Conservation (phyloP, 306 rosid species). For the Dalbergia oliveri region DNA sequence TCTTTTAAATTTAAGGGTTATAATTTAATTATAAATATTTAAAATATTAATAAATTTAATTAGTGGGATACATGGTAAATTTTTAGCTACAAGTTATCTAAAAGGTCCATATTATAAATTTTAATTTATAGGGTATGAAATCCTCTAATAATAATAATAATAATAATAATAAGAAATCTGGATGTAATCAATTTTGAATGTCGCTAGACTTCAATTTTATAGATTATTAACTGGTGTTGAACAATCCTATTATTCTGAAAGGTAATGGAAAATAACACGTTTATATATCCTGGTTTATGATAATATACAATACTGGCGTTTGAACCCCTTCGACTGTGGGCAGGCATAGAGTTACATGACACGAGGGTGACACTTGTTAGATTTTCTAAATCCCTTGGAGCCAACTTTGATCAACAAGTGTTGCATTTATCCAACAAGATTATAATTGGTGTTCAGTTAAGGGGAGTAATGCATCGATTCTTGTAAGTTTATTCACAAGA, state of each 20-base stretch:
- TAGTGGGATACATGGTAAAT: no score
- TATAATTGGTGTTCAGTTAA: not conserved
- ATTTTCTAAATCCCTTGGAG: not conserved
- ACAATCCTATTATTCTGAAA: no score
- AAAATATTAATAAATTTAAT: no score
- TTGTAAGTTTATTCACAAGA: no score
- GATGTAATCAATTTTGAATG: not conserved
- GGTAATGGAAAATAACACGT: not conserved
- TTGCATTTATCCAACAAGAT: not conserved
- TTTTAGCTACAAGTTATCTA: no score
- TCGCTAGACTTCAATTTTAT: not conserved
- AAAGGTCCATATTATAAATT: no score
- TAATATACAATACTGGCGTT: not conserved
- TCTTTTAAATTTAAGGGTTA: no score
- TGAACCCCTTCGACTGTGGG: not conserved
- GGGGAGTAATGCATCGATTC: not conserved
- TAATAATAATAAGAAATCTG: not conserved
- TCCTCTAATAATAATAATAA: no score
- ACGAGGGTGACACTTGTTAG: not conserved
- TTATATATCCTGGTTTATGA: not conserved
- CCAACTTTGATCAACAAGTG: slow-evolving; percentile 2
- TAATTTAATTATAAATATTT: no score
- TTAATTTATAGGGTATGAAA: no score
- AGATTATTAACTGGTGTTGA: not conserved
- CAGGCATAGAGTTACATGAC: no score